Base-by-base conservation (phyloP, 23 red algal genomes). In the Chondrus crispus region DNA sequence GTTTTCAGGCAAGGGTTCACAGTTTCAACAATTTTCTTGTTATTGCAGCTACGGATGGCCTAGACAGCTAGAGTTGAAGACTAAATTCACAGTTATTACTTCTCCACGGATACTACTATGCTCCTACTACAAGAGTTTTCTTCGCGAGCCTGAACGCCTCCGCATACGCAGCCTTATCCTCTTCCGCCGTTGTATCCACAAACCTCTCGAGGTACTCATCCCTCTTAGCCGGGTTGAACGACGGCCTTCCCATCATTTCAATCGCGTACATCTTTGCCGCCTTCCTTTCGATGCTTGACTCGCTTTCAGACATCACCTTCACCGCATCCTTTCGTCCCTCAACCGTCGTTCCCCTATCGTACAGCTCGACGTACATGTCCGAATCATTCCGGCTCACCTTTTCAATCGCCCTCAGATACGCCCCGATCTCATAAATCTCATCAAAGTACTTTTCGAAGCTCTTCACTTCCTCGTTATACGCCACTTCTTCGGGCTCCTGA, bases 161-260 rank as follows among this genome's bases (percentile, higher is more conserved):
- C 35, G 29, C 47, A 19, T 89, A 89, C 3, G 54, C 47, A 13
- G 29, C 10, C 12, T 35, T 44, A 79, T 89, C 66, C 33, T 89
- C 66, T 12, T 47, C 66, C 3, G 2, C 8, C 24, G 85, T 74
- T 20, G 49, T 76, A 51, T 89, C 85, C n/a, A 89, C 85, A 79
- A 89, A 89, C 20, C 85, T 40, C 13, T 2, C n/a, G 45, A 75
- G 51, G 26, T 76, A 89, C 48, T 89, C 68, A 26, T 89, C 85
- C 9, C 66, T n/a, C 14, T 22, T n/a, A 3, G 85, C 26, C 0
- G 85, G 68, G 11, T 53, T 43, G 36, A 48, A 89, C 68, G 37
- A 4, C 18, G 68, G 45, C 18, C 39, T 62, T 20, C 54, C 44
- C 28, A 14, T 18, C 45, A 89, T 14, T 28, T 53, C 12, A 20